Conservation (phyloP, 2,329 filamentous ascomycete species). For the Zymoseptoria crescenta region DNA sequence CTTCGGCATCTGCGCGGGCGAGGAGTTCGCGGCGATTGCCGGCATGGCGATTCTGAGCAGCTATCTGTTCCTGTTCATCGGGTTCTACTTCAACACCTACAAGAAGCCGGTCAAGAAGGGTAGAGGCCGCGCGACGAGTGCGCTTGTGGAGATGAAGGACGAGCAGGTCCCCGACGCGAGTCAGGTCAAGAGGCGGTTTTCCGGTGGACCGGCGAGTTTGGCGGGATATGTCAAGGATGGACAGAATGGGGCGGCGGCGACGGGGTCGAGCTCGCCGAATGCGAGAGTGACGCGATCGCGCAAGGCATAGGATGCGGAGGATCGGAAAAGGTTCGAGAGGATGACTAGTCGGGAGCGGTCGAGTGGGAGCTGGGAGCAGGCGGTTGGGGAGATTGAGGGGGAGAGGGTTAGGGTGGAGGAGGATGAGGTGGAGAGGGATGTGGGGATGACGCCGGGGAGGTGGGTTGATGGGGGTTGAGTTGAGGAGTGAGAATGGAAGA, state of each 20-base stretch:
- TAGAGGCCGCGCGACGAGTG: constrained; percentile 71
- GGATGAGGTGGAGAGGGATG: background rate
- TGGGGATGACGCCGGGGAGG: constrained; percentile 2
- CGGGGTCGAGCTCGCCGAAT: constrained; percentile 41
- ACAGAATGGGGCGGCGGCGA: constrained; percentile 28
- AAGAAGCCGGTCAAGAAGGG: constrained; percentile 72
- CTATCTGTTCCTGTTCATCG: constrained; percentile 97
- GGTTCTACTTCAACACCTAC: constrained; percentile 97
- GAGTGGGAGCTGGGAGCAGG: background rate
- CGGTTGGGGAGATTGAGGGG: background rate
- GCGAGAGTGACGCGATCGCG: constrained; percentile 58
- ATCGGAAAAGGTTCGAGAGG: constrained; percentile 14
- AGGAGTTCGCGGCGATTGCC: constrained; percentile 91
- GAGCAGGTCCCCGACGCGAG: constrained; percentile 53
- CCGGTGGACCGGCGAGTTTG: constrained; percentile 32
- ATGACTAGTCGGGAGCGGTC: constrained; percentile 8
- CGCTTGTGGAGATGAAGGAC: constrained; percentile 74
- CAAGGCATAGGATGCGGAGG: constrained; percentile 50
- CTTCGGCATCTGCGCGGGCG: constrained; percentile 77
- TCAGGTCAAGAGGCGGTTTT: constrained; percentile 46
- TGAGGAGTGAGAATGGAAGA: constrained; percentile 1
- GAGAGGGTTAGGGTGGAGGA: background rate
- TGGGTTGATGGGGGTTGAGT: background rate
- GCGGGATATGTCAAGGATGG: constrained; percentile 29
- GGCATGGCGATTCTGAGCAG: constrained; percentile 88